A percentile compares a stretch with the other conserved stretches of the same genome.
Conservation (phyloP, 139 green algal species). For the Nannochloris sp. region DNA sequence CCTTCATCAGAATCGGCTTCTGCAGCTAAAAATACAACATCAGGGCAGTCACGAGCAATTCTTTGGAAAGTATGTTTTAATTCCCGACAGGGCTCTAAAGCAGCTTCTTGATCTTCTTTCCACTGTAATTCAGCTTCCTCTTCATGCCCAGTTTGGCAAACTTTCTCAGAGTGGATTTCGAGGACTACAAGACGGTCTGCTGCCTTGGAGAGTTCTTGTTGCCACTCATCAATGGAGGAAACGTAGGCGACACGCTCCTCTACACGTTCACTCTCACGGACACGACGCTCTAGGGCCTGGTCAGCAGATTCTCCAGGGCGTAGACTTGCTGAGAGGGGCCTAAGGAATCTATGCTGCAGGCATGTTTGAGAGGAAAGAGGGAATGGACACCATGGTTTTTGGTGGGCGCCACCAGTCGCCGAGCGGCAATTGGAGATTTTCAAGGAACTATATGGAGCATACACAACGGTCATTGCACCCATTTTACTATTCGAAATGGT, state of each 20-base stretch:
- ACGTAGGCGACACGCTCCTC: conserved; percentile 56
- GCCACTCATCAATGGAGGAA: conserved; percentile 31
- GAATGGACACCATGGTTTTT: no score
- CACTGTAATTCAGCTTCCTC: conserved; percentile 78
- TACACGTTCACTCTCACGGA: conserved; percentile 51
- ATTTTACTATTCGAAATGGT: no score
- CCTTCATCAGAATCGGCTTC: conserved; percentile 48
- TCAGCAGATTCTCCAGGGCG: conserved; percentile 46
- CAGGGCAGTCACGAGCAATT: conserved; percentile 65
- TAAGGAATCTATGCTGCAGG: no score
- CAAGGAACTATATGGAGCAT: no score
- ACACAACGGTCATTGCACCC: no score
- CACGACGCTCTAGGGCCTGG: conserved; percentile 44
- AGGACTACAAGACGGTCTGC: conserved; percentile 64
- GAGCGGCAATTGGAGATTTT: no score
- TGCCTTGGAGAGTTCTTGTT: conserved; percentile 35
- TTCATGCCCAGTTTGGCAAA: conserved; percentile 65
- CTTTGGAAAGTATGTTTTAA: conserved; percentile 70
- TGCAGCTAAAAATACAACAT: conserved; percentile 61
- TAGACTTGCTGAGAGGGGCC: no score
- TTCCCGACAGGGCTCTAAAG: conserved; percentile 43
- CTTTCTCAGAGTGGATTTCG: conserved; percentile 51
- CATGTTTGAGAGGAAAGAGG: no score
- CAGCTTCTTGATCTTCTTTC: conserved; percentile 53
- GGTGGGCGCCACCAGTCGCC: no score